Conservation (phyloP, 1,284 basidiomycete species). For the Neolentinus lepideus region DNA sequence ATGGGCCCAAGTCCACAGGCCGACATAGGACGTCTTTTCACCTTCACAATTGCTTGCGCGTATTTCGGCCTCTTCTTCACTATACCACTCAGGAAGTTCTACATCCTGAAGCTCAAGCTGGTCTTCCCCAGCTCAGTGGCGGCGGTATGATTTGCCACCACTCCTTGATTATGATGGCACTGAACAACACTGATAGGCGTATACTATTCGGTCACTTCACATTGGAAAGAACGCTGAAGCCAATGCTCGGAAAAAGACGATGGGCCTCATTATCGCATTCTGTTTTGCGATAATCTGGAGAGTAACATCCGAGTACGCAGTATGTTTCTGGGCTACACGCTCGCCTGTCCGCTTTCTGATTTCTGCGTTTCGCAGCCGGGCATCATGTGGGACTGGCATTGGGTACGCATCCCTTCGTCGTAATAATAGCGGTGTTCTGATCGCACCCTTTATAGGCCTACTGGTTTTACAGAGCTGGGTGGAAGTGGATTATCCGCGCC, state of each 20-base stretch:
- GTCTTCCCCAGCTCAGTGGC: constrained; percentile 68
- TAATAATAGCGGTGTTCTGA: not conserved
- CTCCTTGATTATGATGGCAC: not conserved
- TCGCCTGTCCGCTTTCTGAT: not conserved
- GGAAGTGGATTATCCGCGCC: constrained; percentile 17
- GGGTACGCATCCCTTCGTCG: constrained; percentile 14
- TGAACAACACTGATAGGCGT: constrained; percentile 12
- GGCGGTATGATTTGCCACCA: constrained; percentile 31
- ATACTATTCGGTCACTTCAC: constrained; percentile 60
- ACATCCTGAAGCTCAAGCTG: constrained; percentile 61
- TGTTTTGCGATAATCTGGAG: constrained; percentile 28
- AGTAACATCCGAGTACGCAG: constrained; percentile 50
- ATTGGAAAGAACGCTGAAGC: constrained; percentile 24
- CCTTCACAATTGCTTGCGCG: constrained; percentile 47
- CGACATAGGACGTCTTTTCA: constrained; percentile 50
- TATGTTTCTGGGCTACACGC: not conserved
- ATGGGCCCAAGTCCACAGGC: constrained; percentile 36
- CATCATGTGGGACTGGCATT: constrained; percentile 60
- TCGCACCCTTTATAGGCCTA: constrained; percentile 9
- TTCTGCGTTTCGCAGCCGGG: constrained; percentile 28
- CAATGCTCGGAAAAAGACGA: not conserved
- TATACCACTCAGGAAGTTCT: constrained; percentile 58
- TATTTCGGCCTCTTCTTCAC: constrained; percentile 62
- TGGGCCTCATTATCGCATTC: constrained; percentile 38
- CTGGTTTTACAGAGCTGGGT: constrained; percentile 19